Percentiles rank a stretch among this genome's conserved stretches.
These are phyloP conservation scores for Mallotus repandus DNA, from an alignment of 441 rosid genomes.

Conservation along the genomic window DNA sequence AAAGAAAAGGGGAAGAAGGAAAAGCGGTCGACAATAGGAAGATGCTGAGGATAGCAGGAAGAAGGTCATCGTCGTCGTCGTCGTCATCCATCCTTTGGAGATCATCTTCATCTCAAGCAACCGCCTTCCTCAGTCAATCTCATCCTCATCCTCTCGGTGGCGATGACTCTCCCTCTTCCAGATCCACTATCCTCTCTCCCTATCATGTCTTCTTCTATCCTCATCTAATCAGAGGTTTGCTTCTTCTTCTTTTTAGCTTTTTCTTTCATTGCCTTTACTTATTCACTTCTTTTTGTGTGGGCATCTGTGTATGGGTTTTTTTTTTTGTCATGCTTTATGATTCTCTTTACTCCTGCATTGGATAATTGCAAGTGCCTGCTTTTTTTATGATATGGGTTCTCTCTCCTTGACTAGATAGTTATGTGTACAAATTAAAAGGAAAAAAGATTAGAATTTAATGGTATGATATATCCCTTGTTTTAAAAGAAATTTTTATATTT, in stretches of 20 bases:
- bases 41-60: conserved; percentile 78
- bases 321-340: no score
- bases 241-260: neutral
- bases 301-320: no score
- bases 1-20: no score
- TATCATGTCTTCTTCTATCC: conserved; percentile 23
- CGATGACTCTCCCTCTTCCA: conserved; percentile 23
- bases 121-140: conserved; percentile 35
- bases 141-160: conserved; percentile 24
- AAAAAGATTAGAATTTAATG: no score
- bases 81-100: conserved; percentile 40
- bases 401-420: conserved; percentile 41
- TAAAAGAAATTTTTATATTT: no score
- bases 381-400: conserved; percentile 9
- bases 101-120: conserved; percentile 36
- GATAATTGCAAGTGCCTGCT: no score
- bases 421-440: conserved; percentile 52
- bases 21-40: conserved; percentile 14
- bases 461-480: no score
- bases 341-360: no score
- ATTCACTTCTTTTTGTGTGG: no score
- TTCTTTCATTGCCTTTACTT: neutral
- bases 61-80: conserved; percentile 64
- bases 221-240: conserved; percentile 44
- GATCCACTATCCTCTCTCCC: conserved; percentile 28